Evolutionary conservation across 2,329 filamentous ascomycete genomes (phyloP).

Genomic region (Phyllosticta citrichinensis): DNA sequence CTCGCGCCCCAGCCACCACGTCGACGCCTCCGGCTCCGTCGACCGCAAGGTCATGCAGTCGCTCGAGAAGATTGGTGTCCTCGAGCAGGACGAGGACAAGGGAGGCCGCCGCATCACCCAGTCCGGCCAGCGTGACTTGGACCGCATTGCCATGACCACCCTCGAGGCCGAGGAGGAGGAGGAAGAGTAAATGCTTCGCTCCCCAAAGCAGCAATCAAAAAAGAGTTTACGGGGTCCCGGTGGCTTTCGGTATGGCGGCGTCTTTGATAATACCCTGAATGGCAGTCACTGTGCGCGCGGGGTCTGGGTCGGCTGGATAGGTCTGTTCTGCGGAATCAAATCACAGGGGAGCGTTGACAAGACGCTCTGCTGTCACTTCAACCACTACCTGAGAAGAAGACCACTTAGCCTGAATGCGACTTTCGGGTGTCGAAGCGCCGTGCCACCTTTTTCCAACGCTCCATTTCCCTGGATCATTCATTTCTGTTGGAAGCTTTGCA

Average conservation of each 20-base stretch:
- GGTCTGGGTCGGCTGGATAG: background rate
- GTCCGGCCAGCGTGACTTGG: slow-evolving; percentile 96
- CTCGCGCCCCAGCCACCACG: slow-evolving; percentile 82
- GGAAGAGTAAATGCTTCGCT: slow-evolving; percentile 19
- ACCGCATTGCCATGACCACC: slow-evolving; percentile 52
- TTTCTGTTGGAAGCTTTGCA: background rate
- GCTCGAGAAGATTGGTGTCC: slow-evolving; percentile 97
- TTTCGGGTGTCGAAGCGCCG: background rate
- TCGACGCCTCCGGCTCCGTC: slow-evolving; percentile 87
- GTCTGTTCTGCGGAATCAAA: background rate
- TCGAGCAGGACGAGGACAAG: slow-evolving; percentile 97
- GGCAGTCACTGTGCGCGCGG: background rate
- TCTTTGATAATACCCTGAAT: background rate
- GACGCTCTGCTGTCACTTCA: background rate
- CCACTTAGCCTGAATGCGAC: background rate
- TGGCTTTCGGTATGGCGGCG: background rate
- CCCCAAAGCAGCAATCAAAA: background rate
- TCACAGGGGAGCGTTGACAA: background rate
- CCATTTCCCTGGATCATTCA: background rate
- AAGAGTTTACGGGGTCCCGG: background rate
- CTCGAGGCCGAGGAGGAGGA: slow-evolving; percentile 43
- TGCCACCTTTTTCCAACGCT: background rate
- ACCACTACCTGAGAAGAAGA: background rate
- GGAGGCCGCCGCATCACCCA: slow-evolving; percentile 97
- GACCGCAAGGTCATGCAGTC: slow-evolving; percentile 97